phyloP scores from a whole-genome alignment of 108 stramenopile genomes.

The Skeletonema marinoi region DNA sequence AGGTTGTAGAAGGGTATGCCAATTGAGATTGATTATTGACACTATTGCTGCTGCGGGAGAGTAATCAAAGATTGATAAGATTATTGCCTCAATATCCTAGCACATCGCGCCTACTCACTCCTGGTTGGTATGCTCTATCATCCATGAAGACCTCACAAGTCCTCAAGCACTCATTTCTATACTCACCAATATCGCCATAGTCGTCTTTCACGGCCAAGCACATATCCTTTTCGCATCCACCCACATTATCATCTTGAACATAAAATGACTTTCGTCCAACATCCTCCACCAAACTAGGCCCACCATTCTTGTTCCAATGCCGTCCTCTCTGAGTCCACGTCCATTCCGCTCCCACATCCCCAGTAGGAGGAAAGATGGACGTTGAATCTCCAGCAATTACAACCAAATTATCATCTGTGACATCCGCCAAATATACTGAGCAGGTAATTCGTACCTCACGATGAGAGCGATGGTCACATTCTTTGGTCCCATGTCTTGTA shows the following conservation, averaged over 20 bases:
- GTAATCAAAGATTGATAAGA: no score
- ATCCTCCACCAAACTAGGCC: slow-evolving; percentile 26
- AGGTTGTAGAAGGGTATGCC: no score
- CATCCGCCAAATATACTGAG: slow-evolving; percentile 55
- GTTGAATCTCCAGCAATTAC: slow-evolving; percentile 20
- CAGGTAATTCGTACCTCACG: slow-evolving; percentile 51
- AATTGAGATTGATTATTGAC: no score
- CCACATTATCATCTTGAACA: slow-evolving; percentile 17
- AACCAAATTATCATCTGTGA: slow-evolving; percentile 32
- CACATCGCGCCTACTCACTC: slow-evolving; percentile 15
- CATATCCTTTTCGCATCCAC: slow-evolving; percentile 14
- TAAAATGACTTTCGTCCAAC: slow-evolving; percentile 12
- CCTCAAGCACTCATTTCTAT: slow-evolving; percentile 20
- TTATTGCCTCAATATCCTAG: no score
- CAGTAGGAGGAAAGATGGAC: slow-evolving; percentile 30
- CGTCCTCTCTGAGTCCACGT: slow-evolving; percentile 37
- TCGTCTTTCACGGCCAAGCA: neutral
- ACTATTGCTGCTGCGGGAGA: no score
- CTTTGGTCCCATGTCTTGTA: slow-evolving; percentile 53
- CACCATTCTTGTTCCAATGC: slow-evolving; percentile 38
- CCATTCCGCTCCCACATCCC: slow-evolving; percentile 19
- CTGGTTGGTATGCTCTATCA: slow-evolving; percentile 34
- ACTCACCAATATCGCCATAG: slow-evolving; percentile 8
- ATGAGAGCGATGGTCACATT: slow-evolving; percentile 48
- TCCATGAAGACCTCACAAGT: slow-evolving; percentile 32